Evolutionary conservation across 805 yeast genomes (phyloP).

Genomic region (Candida parachauliodes): DNA sequence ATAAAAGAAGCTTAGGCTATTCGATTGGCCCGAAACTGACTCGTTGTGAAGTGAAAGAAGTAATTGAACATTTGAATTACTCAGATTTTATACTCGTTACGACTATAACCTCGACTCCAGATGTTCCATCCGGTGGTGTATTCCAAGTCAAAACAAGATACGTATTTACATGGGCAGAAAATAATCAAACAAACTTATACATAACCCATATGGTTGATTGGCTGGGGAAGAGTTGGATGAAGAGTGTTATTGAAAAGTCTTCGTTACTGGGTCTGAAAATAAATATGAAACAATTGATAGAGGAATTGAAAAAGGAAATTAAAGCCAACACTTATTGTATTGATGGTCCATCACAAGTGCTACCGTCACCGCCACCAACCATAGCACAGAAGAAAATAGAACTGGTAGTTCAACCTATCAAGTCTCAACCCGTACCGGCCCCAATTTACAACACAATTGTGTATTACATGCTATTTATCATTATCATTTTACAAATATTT

Average conservation of each 20-base stretch:
- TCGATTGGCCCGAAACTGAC: slow-evolving; percentile 95
- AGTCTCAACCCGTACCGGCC: not conserved
- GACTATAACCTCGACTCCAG: slow-evolving; percentile 75
- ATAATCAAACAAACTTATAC: slow-evolving; percentile 55
- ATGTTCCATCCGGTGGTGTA: slow-evolving; percentile 88
- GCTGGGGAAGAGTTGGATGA: slow-evolving; percentile 92
- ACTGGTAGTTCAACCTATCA: not conserved
- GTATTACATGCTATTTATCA: not conserved
- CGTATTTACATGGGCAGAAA: slow-evolving; percentile 68
- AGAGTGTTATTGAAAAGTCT: slow-evolving; percentile 82
- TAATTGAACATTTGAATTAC: slow-evolving; percentile 52
- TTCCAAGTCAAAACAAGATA: slow-evolving; percentile 75
- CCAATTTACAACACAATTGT: slow-evolving; percentile 1
- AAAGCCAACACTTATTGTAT: slow-evolving; percentile 15
- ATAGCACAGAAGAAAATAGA: not conserved
- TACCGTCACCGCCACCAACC: slow-evolving; percentile 1
- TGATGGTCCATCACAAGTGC: slow-evolving; percentile 16
- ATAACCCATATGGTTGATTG: slow-evolving; percentile 80
- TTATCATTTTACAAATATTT: slow-evolving; percentile 1
- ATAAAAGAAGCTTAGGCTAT: slow-evolving; percentile 70
- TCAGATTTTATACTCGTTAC: slow-evolving; percentile 55
- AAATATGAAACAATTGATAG: slow-evolving; percentile 50
- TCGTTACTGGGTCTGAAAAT: slow-evolving; percentile 75
- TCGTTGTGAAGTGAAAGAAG: slow-evolving; percentile 61
- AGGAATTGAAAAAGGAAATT: slow-evolving; percentile 33